These are phyloP conservation scores for Diddensiella santjacobensis DNA, from an alignment of 805 yeast genomes.

Conservation along the genomic window DNA sequence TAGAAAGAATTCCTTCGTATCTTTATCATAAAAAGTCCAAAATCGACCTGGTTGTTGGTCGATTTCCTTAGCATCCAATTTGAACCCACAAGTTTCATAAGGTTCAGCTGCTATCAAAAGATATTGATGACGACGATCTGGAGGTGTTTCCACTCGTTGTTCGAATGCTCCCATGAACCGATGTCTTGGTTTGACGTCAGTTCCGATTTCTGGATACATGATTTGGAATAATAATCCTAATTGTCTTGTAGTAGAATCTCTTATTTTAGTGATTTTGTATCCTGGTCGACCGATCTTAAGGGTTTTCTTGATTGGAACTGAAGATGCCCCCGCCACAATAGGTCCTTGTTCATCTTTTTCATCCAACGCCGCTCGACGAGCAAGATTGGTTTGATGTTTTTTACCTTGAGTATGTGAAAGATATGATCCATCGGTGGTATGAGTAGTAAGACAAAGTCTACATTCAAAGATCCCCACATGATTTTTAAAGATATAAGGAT, in stretches of 20 bases:
- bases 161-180: slow-evolving; percentile 79
- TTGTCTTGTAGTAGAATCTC: slow-evolving; percentile 55
- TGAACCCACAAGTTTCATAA: slow-evolving; percentile 73
- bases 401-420: slow-evolving; percentile 80
- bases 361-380: slow-evolving; percentile 50
- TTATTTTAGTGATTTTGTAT: slow-evolving; percentile 61
- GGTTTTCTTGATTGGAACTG: slow-evolving; percentile 42
- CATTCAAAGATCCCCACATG: slow-evolving; percentile 86
- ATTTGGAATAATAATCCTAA: slow-evolving; percentile 66
- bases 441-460: slow-evolving; percentile 76
- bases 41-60: slow-evolving; percentile 38
- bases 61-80: slow-evolving; percentile 60
- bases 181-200: slow-evolving; percentile 54
- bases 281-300: slow-evolving; percentile 75
- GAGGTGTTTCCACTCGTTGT: slow-evolving; percentile 46
- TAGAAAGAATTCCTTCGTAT: slow-evolving; percentile 60
- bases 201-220: slow-evolving; percentile 48
- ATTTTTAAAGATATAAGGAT: slow-evolving; percentile 81
- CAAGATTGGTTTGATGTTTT: slow-evolving; percentile 72
- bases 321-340: slow-evolving; percentile 29
- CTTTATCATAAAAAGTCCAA: slow-evolving; percentile 75
- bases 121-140: slow-evolving; percentile 53
- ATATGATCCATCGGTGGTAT: slow-evolving; percentile 74
- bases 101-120: slow-evolving; percentile 85
- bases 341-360: slow-evolving; percentile 28